phyloP scores from a whole-genome alignment of 2,329 filamentous ascomycete species.

The Hyphodiscus sp. region DNA sequence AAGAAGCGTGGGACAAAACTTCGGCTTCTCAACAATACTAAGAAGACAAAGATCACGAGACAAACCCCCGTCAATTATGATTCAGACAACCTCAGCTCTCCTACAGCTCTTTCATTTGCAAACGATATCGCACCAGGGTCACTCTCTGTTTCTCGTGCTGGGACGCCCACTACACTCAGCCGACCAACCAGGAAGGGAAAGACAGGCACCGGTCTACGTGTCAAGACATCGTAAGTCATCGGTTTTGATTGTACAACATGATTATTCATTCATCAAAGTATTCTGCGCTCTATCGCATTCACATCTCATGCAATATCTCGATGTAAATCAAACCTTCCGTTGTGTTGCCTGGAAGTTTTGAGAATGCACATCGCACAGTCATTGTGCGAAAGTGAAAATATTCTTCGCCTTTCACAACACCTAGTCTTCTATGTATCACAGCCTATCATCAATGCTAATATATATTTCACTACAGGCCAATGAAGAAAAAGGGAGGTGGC shows the following conservation, averaged over 20 bases:
- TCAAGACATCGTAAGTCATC: constrained; percentile 62
- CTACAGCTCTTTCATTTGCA: constrained; percentile 43
- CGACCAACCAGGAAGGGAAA: constrained; percentile 54
- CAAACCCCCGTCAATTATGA: constrained; percentile 38
- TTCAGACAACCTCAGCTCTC: constrained; percentile 46
- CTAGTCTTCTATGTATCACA: neutral
- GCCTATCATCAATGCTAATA: constrained; percentile 18
- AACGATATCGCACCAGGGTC: constrained; percentile 37
- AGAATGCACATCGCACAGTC: constrained; percentile 21
- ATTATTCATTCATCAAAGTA: constrained; percentile 3
- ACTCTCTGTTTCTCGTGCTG: constrained; percentile 50
- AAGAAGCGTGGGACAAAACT: constrained; percentile 15
- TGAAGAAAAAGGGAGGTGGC: constrained; percentile 64
- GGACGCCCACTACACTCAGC: constrained; percentile 47
- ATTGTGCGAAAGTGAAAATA: constrained; percentile 12
- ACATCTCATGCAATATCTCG: neutral
- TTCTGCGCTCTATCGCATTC: constrained; percentile 1
- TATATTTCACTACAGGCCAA: constrained; percentile 46
- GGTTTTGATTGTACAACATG: constrained; percentile 10
- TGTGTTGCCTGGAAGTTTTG: constrained; percentile 13
- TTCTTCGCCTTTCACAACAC: constrained; percentile 4
- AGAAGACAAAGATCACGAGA: constrained; percentile 8
- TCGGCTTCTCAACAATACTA: constrained; percentile 19
- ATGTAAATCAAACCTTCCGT: constrained; percentile 4
- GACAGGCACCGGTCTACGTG: constrained; percentile 48